phyloP scores from a whole-genome alignment of 2,329 filamentous ascomycete genomes.

The Tolypocladium album region DNA sequence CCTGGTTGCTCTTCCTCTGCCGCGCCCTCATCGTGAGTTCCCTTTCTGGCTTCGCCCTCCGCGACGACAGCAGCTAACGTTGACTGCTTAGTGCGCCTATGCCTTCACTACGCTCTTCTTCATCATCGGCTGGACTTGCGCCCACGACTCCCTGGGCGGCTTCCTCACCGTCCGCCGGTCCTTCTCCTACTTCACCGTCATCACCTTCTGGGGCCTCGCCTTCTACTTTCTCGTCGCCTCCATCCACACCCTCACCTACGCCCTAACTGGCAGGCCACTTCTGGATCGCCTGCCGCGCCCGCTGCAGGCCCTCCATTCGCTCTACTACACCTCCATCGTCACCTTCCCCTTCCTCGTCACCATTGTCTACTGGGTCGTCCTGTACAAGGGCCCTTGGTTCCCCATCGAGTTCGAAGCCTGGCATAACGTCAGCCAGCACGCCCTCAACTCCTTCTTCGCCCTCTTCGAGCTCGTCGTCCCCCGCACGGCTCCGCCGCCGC shows the following conservation, averaged over 20 bases:
- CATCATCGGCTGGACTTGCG: slow-evolving; percentile 55
- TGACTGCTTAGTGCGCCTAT: slow-evolving; percentile 43
- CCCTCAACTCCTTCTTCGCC: slow-evolving; percentile 61
- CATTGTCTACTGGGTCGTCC: slow-evolving; percentile 57
- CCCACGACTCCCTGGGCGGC: slow-evolving; percentile 31
- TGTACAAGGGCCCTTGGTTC: slow-evolving; percentile 45
- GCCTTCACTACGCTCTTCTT: slow-evolving; percentile 59
- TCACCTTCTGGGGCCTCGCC: slow-evolving; percentile 73
- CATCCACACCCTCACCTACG: slow-evolving; percentile 60
- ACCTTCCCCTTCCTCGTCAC: slow-evolving; percentile 60
- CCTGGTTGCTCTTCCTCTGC: slow-evolving; percentile 46
- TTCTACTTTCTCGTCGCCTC: slow-evolving; percentile 67
- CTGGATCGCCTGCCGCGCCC: slow-evolving; percentile 48
- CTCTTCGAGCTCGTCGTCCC: slow-evolving; percentile 66
- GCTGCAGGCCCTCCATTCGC: slow-evolving; percentile 53
- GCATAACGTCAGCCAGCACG: slow-evolving; percentile 64
- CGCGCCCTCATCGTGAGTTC: slow-evolving; percentile 44
- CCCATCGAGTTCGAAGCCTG: slow-evolving; percentile 40
- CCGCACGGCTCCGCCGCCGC: slow-evolving; percentile 47
- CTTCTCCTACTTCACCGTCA: slow-evolving; percentile 75
- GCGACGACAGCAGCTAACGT: neutral
- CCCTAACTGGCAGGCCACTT: slow-evolving; percentile 38
- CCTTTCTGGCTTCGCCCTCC: neutral
- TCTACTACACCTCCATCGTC: slow-evolving; percentile 53
- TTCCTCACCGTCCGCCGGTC: slow-evolving; percentile 36